Percentiles rank a stretch among this genome's conserved stretches.
Conservation (phyloP, 257 asterid genomes). For the Euphrasia confusa region DNA sequence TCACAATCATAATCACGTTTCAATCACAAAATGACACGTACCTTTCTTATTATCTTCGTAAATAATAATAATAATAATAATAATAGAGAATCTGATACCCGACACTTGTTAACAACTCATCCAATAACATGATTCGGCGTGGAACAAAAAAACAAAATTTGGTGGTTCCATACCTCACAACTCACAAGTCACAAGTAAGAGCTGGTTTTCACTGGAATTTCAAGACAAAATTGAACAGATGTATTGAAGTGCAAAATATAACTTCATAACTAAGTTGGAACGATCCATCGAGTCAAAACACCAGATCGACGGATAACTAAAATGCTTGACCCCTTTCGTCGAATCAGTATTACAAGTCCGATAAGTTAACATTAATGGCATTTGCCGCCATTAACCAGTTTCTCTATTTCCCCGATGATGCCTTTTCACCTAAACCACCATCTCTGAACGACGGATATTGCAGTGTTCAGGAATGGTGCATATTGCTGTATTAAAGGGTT, state of each 20-base stretch:
- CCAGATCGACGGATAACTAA: background rate
- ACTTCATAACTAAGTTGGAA: too few relatives aligned
- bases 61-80: slow-evolving; percentile 7
- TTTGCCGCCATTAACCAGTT: background rate
- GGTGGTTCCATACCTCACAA: background rate
- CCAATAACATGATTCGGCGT: background rate
- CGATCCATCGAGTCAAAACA: too few relatives aligned
- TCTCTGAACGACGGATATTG: slow-evolving; percentile 55
- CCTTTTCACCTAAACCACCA: slow-evolving; percentile 87
- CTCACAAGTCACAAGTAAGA: too few relatives aligned
- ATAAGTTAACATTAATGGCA: slow-evolving; percentile 7
- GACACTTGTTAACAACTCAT: slow-evolving; percentile 3
- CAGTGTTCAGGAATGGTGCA: slow-evolving; percentile 75
- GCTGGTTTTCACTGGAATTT: background rate
- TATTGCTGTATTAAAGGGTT: slow-evolving; percentile 59
- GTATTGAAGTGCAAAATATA: too few relatives aligned
- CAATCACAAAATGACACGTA: too few relatives aligned
- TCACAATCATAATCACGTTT: background rate
- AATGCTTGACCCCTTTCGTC: slow-evolving; percentile 10
- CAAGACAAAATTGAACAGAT: too few relatives aligned
- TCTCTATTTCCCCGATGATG: background rate
- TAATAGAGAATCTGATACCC: slow-evolving; percentile 7
- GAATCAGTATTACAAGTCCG: slow-evolving; percentile 27
- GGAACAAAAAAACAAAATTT: slow-evolving; percentile 5
- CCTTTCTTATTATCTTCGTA: background rate